Evolutionary conservation across 2,329 filamentous ascomycete genomes (phyloP).

Genomic region (Trichoderma atrobrunneum): DNA sequence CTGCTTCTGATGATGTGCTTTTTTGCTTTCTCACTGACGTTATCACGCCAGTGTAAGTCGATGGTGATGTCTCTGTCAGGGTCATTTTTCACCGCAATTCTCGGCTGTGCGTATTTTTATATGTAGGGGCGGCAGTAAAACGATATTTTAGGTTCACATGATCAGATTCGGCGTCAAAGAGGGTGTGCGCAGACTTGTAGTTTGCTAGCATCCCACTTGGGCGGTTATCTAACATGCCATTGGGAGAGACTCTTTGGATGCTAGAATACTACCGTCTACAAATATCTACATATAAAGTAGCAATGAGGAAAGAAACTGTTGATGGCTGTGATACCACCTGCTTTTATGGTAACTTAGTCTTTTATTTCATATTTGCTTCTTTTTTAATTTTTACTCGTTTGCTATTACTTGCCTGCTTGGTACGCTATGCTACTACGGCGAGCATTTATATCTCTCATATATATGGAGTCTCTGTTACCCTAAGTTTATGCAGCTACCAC

Average conservation of each 20-base stretch:
- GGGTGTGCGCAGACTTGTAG: not conserved
- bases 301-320: not conserved
- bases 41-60: not conserved
- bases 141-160: conserved; percentile 5
- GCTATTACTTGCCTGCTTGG: not conserved
- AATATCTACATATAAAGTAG: not conserved
- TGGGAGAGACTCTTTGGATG: not conserved
- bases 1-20: not conserved
- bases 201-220: not conserved
- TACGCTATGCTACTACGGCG: not conserved
- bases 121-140: not conserved
- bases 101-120: not conserved
- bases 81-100: not conserved
- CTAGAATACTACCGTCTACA: not conserved
- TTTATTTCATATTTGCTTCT: not conserved
- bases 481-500: conserved; percentile 10
- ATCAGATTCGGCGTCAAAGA: not conserved
- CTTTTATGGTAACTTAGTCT: not conserved
- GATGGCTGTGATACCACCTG: not conserved
- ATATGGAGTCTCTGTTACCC: not conserved
- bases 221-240: not conserved
- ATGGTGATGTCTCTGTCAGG: not conserved
- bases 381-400: not conserved
- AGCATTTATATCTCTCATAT: conserved; percentile 14
- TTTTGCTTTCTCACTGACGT: not conserved